phyloP scores from a whole-genome alignment of 2,329 filamentous ascomycete species.

The Fusarium concolor region DNA sequence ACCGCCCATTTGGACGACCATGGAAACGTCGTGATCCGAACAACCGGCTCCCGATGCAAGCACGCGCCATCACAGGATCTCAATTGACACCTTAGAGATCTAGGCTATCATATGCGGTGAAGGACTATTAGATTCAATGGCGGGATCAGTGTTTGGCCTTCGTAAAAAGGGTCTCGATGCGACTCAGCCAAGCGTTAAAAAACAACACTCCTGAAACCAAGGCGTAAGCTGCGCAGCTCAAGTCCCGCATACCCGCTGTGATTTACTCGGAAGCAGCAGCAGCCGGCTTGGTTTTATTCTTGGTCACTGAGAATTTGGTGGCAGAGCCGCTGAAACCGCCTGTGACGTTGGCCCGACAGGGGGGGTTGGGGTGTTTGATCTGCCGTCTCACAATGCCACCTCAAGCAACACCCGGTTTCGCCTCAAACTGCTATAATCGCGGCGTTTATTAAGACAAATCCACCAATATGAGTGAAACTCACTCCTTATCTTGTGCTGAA shows the following conservation, averaged over 20 bases:
- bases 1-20: not conserved
- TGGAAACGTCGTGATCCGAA: not conserved
- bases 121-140: not conserved
- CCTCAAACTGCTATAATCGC: constrained; percentile 1
- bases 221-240: not conserved
- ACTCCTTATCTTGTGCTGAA: constrained; percentile 18
- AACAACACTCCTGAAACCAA: constrained; percentile 19
- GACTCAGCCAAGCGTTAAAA: not conserved
- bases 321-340: constrained; percentile 8
- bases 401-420: constrained; percentile 43
- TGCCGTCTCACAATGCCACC: constrained; percentile 42
- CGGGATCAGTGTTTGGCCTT: not conserved
- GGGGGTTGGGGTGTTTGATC: constrained; percentile 35
- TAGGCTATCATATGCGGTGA: not conserved
- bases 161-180: not conserved
- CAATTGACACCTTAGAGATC: not conserved
- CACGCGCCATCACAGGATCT: constrained; percentile 1
- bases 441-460: not conserved
- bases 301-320: not conserved
- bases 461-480: not conserved
- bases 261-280: constrained; percentile 11
- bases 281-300: constrained; percentile 28
- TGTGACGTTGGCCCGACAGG: constrained; percentile 7
- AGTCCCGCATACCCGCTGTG: not conserved
- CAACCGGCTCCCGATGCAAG: not conserved